Evolutionary conservation across 192 early-diverging fungal species (phyloP).

Genomic region (Coemansia sp.): DNA sequence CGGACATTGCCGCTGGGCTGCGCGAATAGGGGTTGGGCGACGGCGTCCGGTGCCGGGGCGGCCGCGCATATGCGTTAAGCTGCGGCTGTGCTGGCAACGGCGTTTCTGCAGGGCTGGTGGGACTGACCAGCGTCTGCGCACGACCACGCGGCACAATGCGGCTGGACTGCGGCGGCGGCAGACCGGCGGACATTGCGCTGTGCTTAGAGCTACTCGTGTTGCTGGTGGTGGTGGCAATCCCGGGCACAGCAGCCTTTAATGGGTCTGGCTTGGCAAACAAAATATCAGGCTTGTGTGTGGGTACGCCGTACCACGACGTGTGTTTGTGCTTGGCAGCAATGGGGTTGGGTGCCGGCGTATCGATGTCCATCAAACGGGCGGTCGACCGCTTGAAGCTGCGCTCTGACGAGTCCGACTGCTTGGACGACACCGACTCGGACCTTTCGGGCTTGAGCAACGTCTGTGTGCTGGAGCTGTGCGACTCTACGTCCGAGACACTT

Average conservation of each 20-base stretch:
- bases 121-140: slow-evolving; percentile 17
- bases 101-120: background rate
- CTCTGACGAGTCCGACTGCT: slow-evolving; percentile 37
- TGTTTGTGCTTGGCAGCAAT: background rate
- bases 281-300: background rate
- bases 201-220: background rate
- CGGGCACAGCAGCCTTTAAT: background rate
- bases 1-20: slow-evolving; percentile 19
- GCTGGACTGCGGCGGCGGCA: slow-evolving; percentile 20
- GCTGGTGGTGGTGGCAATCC: background rate
- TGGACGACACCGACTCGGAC: slow-evolving; percentile 21
- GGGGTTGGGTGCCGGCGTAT: background rate
- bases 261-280: background rate
- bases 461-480: background rate
- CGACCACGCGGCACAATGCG: slow-evolving; percentile 31
- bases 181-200: background rate
- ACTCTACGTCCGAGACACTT: background rate
- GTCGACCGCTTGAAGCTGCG: slow-evolving; percentile 52
- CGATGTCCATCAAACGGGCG: slow-evolving; percentile 22
- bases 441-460: slow-evolving; percentile 1
- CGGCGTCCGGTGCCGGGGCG: slow-evolving; percentile 6
- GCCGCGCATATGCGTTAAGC: slow-evolving; percentile 12
- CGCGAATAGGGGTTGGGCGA: slow-evolving; percentile 30
- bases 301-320: slow-evolving; percentile 22
- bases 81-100: background rate